These are phyloP conservation scores for Trypanosoma brucei DNA, from an alignment of 208 protist species.

Conservation along the genomic window DNA sequence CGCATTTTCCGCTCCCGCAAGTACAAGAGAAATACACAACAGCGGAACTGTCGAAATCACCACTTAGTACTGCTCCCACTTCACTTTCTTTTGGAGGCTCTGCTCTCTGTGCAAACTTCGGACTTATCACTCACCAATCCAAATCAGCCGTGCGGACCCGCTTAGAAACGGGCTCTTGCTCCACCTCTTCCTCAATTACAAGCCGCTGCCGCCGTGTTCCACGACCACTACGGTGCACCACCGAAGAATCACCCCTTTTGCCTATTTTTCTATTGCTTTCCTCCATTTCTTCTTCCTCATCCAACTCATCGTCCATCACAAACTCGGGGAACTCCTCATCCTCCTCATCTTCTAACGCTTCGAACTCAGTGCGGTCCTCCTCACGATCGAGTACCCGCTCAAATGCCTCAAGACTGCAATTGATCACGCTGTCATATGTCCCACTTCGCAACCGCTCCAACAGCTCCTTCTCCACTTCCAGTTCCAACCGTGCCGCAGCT, in stretches of 20 bases:
- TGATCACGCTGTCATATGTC: constrained; percentile 89
- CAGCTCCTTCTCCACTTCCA: constrained; percentile 97
- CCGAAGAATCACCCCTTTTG: not conserved
- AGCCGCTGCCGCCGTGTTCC: constrained; percentile 56
- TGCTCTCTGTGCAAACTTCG: not conserved
- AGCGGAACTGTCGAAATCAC: too few species aligned
- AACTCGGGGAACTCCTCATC: constrained; percentile 85
- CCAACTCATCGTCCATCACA: constrained; percentile 87
- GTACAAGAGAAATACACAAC: too few species aligned
- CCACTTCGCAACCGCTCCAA: constrained; percentile 94
- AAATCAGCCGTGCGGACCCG: constrained; percentile 53
- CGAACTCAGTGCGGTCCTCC: constrained; percentile 77
- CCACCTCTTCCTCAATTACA: constrained; percentile 85
- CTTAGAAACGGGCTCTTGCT: constrained; percentile 51
- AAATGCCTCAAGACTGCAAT: constrained; percentile 87
- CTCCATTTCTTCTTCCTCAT: constrained; percentile 52
- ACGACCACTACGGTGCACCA: constrained; percentile 2
- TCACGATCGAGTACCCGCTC: constrained; percentile 85
- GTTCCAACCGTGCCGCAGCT: constrained; percentile 94
- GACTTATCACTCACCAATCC: constrained; percentile 55
- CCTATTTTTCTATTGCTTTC: constrained; percentile 5
- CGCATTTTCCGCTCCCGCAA: too few species aligned
- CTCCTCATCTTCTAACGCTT: constrained; percentile 70
- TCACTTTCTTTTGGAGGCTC: too few species aligned
- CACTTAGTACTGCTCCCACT: too few species aligned